These are phyloP conservation scores for Penicillium brevicompactum DNA, from an alignment of 2,329 filamentous ascomycete genomes.

Conservation along the genomic window DNA sequence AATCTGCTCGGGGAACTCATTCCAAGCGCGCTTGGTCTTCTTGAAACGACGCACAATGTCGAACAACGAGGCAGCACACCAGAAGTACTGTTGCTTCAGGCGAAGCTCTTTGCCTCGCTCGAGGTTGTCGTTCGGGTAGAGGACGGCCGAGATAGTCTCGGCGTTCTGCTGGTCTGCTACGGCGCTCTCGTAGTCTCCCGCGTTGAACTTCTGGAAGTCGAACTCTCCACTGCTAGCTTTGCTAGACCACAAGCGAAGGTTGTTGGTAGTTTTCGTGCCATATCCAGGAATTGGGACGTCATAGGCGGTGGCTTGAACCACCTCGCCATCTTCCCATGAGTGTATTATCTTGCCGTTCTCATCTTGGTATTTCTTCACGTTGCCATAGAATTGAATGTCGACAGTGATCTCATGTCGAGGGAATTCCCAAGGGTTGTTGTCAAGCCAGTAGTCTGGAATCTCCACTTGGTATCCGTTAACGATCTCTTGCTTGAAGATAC, in stretches of 20 bases:
- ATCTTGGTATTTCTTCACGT: slow-evolving; percentile 73
- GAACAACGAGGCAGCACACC: slow-evolving; percentile 94
- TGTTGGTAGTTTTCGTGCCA: slow-evolving; percentile 88
- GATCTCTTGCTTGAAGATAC: slow-evolving; percentile 99
- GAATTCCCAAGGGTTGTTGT: slow-evolving; percentile 99
- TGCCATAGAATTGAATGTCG: slow-evolving; percentile 94
- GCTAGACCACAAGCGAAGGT: slow-evolving; percentile 94
- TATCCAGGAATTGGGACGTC: slow-evolving; percentile 93
- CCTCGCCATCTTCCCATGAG: slow-evolving; percentile 90
- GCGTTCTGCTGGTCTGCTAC: slow-evolving; percentile 97
- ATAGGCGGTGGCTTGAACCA: slow-evolving; percentile 88
- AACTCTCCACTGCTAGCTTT: slow-evolving; percentile 97
- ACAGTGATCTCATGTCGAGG: slow-evolving; percentile 93
- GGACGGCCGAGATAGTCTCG: slow-evolving; percentile 96
- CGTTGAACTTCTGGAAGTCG: slow-evolving; percentile 99
- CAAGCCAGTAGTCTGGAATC: slow-evolving; percentile 97
- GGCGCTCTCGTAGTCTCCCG: slow-evolving; percentile 94
- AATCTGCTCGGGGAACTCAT: slow-evolving; percentile 88
- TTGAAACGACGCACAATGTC: slow-evolving; percentile 98
- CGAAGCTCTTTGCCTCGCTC: slow-evolving; percentile 96
- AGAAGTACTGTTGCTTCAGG: slow-evolving; percentile 99
- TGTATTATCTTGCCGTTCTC: slow-evolving; percentile 73
- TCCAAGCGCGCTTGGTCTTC: slow-evolving; percentile 90
- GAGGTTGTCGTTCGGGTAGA: slow-evolving; percentile 97
- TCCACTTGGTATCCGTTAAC: slow-evolving; percentile 97